Evolutionary conservation across 1,284 basidiomycete genomes (phyloP).

Genomic region (Limonomyces culmigenus): DNA sequence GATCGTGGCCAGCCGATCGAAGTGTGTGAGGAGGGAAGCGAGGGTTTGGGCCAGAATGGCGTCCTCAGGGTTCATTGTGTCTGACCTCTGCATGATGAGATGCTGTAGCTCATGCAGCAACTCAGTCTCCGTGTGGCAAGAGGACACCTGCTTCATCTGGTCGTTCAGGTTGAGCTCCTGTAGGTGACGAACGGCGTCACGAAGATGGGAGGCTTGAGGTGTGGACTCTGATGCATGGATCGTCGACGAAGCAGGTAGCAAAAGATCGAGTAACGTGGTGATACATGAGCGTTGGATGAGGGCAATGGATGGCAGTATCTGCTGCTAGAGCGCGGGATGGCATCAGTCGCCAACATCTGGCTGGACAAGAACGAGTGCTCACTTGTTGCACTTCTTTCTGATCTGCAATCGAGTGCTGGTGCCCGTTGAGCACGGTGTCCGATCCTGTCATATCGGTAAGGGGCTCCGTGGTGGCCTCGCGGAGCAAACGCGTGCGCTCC

Average conservation of each 20-base stretch:
- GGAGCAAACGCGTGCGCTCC: no score
- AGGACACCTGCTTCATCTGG: no score
- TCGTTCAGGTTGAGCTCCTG: no score
- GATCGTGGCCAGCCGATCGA: slow-evolving; percentile 36
- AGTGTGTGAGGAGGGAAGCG: slow-evolving; percentile 46
- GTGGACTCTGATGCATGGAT: slow-evolving; percentile 4
- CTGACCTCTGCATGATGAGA: slow-evolving; percentile 12
- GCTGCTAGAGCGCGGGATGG: no score
- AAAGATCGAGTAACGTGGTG: slow-evolving; percentile 55
- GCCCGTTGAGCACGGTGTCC: no score
- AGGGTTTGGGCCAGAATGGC: slow-evolving; percentile 46
- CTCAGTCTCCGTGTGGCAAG: no score
- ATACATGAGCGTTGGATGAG: slow-evolving; percentile 57
- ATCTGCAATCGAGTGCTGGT: no score
- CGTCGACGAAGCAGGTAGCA: slow-evolving; percentile 20
- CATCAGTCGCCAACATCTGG: no score
- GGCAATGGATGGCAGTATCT: slow-evolving; percentile 50
- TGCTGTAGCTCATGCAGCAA: slow-evolving; percentile 50
- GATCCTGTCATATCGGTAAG: no score
- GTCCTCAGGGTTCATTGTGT: slow-evolving; percentile 26
- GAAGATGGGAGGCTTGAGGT: slow-evolving; percentile 16
- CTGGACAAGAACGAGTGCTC: no score
- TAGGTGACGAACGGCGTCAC: slow-evolving; percentile 29
- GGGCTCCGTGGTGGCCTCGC: no score
- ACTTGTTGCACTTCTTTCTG: no score